Evolutionary conservation across 2,329 filamentous ascomycete species (phyloP).

Genomic region (Aspergillus sp.): DNA sequence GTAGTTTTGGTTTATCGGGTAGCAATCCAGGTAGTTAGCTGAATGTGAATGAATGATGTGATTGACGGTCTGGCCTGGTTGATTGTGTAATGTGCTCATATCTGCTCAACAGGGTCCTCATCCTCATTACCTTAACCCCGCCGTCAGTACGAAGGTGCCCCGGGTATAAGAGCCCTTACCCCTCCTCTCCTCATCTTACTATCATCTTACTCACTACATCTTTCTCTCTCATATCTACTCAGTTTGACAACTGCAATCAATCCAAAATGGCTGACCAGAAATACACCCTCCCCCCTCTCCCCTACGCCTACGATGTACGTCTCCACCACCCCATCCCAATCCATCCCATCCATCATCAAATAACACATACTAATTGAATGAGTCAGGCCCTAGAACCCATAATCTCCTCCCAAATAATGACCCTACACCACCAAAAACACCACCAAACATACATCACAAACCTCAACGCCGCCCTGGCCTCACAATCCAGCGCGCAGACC

Average conservation of each 20-base stretch:
- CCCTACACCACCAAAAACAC: constrained; percentile 90
- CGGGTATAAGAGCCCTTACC: neutral
- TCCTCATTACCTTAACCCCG: too few relatives aligned
- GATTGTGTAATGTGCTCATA: constrained; percentile 1
- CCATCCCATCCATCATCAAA: neutral
- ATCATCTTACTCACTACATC: neutral
- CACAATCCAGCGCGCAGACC: constrained; percentile 58
- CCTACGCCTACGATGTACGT: constrained; percentile 70
- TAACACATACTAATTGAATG: neutral
- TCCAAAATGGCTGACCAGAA: constrained; percentile 24
- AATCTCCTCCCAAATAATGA: constrained; percentile 88
- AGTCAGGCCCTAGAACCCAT: constrained; percentile 70
- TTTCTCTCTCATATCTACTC: neutral
- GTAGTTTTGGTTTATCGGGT: too few relatives aligned
- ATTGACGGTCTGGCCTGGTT: neutral
- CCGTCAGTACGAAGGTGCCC: neutral
- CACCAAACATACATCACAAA: constrained; percentile 91
- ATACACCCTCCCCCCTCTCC: constrained; percentile 65
- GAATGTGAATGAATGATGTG: neutral
- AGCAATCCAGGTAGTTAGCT: too few relatives aligned
- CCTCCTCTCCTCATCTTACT: neutral
- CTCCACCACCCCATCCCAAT: neutral
- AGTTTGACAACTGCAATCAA: neutral
- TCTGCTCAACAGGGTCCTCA: neutral
- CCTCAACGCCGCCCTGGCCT: constrained; percentile 74